Evolutionary conservation across 257 asterid genomes (phyloP).

Genomic region (Petunia axillaris): DNA sequence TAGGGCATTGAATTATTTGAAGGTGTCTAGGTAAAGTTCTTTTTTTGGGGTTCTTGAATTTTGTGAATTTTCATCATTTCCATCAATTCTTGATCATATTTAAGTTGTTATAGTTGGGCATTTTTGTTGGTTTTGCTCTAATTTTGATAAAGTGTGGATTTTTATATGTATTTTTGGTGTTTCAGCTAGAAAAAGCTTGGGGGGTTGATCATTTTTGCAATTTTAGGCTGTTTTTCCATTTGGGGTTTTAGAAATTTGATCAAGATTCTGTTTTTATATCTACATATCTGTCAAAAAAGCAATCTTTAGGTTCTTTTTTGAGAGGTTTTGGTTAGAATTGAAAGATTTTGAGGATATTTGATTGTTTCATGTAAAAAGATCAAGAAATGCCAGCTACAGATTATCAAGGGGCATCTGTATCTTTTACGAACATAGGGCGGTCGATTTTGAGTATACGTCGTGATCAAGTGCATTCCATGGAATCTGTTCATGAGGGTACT

Average conservation of each 20-base stretch:
- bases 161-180: neutral
- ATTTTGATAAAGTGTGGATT: neutral
- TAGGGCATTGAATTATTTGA: neutral
- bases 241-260: neutral
- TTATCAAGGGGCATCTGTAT: slow-evolving; percentile 21
- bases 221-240: neutral
- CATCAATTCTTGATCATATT: slow-evolving; percentile 14
- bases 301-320: neutral
- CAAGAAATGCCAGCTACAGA: slow-evolving; percentile 29
- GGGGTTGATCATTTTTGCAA: neutral
- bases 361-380: slow-evolving; percentile 18
- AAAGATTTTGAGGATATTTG: neutral
- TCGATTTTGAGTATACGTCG: slow-evolving; percentile 52
- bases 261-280: neutral
- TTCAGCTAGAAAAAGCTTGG: neutral
- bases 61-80: neutral
- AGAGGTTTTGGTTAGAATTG: neutral
- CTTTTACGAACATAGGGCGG: slow-evolving; percentile 31
- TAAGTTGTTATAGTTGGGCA: neutral
- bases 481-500: slow-evolving; percentile 37
- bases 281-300: neutral
- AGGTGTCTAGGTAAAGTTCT: neutral
- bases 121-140: neutral
- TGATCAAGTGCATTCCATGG: slow-evolving; percentile 60
- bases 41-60: neutral